A percentile compares a stretch with the other conserved stretches of the same genome.
Evolutionary conservation across 2,329 filamentous ascomycete genomes (phyloP).

Genomic region (Aureobasidium sp.): DNA sequence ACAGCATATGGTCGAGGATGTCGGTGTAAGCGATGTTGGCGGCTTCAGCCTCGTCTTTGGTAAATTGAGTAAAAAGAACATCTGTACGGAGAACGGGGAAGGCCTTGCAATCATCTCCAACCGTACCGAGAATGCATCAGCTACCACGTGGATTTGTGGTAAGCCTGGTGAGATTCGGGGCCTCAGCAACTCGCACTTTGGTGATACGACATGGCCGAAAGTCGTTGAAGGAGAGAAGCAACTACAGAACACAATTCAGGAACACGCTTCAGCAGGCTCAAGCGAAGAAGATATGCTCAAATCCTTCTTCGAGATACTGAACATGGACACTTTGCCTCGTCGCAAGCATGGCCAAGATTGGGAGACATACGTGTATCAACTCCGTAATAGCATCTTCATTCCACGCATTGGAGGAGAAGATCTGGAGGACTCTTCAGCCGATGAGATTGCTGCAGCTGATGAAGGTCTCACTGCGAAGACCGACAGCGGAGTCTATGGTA

Average conservation of each 20-base stretch:
- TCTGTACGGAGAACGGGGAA: conserved; percentile 13
- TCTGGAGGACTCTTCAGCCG: conserved; percentile 31
- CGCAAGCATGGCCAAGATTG: conserved; percentile 41
- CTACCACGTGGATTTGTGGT: conserved; percentile 44
- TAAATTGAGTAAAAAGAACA: conserved; percentile 26
- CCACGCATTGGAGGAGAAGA: conserved; percentile 46
- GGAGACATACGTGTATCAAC: conserved; percentile 47
- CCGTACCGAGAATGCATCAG: conserved; percentile 45
- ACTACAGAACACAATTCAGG: conserved; percentile 35
- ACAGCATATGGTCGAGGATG: conserved; percentile 45
- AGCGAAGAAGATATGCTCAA: conserved; percentile 43
- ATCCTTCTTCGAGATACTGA: conserved; percentile 45
- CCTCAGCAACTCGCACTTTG: conserved; percentile 54
- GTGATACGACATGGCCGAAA: conserved; percentile 54
- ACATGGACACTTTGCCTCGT: conserved; percentile 47
- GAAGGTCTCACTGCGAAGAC: conserved; percentile 22
- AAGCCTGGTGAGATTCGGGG: conserved; percentile 46
- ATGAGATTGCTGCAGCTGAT: conserved; percentile 33
- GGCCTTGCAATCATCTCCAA: conserved; percentile 55
- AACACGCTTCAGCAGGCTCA: conserved; percentile 34
- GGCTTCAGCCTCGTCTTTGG: conserved; percentile 58
- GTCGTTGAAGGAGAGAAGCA: conserved; percentile 48
- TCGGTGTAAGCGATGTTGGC: conserved; percentile 49
- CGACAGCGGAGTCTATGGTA: conserved; percentile 49
- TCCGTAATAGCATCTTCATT: conserved; percentile 54